These are phyloP conservation scores for Verticillium dahliae DNA, from an alignment of 2,329 filamentous ascomycete genomes.

Conservation along the genomic window DNA sequence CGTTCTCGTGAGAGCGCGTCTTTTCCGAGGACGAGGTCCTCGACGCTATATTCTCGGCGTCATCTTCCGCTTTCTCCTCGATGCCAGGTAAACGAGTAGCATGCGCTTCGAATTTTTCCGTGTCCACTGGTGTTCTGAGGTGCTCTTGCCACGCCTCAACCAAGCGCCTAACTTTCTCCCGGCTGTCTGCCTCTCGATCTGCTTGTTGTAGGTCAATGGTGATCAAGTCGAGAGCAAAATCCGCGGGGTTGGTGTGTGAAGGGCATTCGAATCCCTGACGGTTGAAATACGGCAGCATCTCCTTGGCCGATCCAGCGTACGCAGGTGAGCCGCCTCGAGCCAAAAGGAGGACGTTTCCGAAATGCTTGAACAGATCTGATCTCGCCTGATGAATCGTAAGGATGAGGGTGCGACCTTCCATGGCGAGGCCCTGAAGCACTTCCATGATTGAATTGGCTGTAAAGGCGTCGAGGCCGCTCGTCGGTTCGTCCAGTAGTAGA, in stretches of 20 bases:
- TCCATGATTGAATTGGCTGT: constrained; percentile 73
- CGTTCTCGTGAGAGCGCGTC: background rate
- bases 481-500: constrained; percentile 69
- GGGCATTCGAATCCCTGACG: constrained; percentile 58
- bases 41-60: constrained; percentile 6
- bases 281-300: constrained; percentile 62
- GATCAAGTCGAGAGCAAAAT: constrained; percentile 71
- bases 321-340: constrained; percentile 63
- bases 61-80: constrained; percentile 19
- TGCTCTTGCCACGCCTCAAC: constrained; percentile 51
- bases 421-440: constrained; percentile 62
- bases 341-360: constrained; percentile 65
- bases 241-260: constrained; percentile 65
- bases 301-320: constrained; percentile 55
- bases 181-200: constrained; percentile 53
- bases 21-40: constrained; percentile 8
- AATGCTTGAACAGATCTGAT: constrained; percentile 64
- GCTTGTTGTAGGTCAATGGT: constrained; percentile 68
- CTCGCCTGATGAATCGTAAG: constrained; percentile 75
- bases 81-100: constrained; percentile 17
- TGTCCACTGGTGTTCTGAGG: background rate
- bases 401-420: constrained; percentile 67
- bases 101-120: background rate
- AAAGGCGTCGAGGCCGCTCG: constrained; percentile 71
- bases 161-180: constrained; percentile 54